Evolutionary conservation across 2,329 filamentous ascomycete genomes (phyloP).

Genomic region (Verticillium klebahnii): DNA sequence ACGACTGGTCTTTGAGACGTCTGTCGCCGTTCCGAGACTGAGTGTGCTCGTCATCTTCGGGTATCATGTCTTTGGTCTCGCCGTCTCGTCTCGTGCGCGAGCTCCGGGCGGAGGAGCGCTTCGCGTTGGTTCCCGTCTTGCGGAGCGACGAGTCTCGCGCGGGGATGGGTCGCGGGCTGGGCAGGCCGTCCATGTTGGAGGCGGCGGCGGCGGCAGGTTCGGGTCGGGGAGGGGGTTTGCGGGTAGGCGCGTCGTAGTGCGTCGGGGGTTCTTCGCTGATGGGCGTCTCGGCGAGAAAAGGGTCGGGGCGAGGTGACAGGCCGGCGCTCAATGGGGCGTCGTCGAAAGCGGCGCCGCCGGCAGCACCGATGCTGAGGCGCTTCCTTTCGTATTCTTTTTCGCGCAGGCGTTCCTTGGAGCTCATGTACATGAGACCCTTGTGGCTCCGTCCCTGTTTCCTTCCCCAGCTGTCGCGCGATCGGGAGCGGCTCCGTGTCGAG

Average conservation of each 20-base stretch:
- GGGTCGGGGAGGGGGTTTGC: not conserved
- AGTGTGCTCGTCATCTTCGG: constrained; percentile 33
- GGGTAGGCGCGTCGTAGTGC: constrained; percentile 20
- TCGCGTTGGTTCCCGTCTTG: constrained; percentile 45
- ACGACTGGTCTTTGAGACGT: constrained; percentile 14
- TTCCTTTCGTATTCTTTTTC: constrained; percentile 60
- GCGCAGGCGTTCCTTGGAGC: constrained; percentile 62
- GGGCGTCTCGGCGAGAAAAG: constrained; percentile 46
- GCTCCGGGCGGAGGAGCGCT: constrained; percentile 46
- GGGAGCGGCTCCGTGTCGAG: constrained; percentile 37
- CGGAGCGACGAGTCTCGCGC: constrained; percentile 63
- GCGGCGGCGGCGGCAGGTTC: not conserved
- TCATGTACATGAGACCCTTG: constrained; percentile 67
- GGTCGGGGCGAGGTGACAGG: constrained; percentile 35
- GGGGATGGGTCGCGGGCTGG: constrained; percentile 54
- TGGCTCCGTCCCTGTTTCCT: constrained; percentile 48
- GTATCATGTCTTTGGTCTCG: constrained; percentile 37
- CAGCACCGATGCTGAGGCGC: constrained; percentile 38
- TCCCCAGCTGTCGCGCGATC: constrained; percentile 59
- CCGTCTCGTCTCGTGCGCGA: constrained; percentile 45
- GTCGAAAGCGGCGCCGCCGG: constrained; percentile 31
- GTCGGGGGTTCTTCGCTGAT: constrained; percentile 50
- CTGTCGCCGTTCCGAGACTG: not conserved
- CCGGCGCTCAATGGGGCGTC: constrained; percentile 11
- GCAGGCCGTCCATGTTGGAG: constrained; percentile 17